Base-by-base conservation (phyloP, 257 asterid species). In the Penstemon eatonii region DNA sequence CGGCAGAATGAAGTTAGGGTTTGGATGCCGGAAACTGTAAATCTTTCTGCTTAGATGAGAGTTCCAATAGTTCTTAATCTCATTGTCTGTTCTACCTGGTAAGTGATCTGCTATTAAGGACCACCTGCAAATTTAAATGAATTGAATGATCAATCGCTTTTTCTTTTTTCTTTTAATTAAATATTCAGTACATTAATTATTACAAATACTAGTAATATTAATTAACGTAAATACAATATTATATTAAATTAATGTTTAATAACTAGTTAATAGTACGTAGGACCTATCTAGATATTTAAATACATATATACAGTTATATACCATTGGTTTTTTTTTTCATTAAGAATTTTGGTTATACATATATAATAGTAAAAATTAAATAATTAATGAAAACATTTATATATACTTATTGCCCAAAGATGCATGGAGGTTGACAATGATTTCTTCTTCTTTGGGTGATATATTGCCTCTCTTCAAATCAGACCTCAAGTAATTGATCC, bases 1-100 rank as follows among this genome's bases (percentile, higher is more conserved):
- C 33, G 33, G 73, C 0, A 75, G 80, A 5, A 66, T 13, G 51
- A 75, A 66, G 7, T 68, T 51, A 5, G 73, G 77, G 11, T 57
- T 66, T 1, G 83, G 81, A 10, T 68, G 76, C 46, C 89, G 84
- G 53, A 76, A 81, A 42, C 76, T 68, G 51, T 83, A 68, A n/a
- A 86, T 56, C 63, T 81, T 88, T 67, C 95, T 73, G 77, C 98
- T 80, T 5, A 92, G 52, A 62, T 87, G 98, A 60, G 97, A 92
- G 71, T 89, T 92, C 96, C 98, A 92, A 57, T 92, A 89, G 36
- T 92, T 92, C 38, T 92, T 92, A 0, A 92, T 84, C 79, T 92
- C 98, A 85, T 92, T 92, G 91, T 92, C 98, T 73, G 98, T 92
- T 86, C 98, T 82, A 81, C 98, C 96, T 18, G 96, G 90, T 65